These are phyloP conservation scores for Nitzschia sp. DNA, from an alignment of 108 stramenopile species.

Conservation along the genomic window DNA sequence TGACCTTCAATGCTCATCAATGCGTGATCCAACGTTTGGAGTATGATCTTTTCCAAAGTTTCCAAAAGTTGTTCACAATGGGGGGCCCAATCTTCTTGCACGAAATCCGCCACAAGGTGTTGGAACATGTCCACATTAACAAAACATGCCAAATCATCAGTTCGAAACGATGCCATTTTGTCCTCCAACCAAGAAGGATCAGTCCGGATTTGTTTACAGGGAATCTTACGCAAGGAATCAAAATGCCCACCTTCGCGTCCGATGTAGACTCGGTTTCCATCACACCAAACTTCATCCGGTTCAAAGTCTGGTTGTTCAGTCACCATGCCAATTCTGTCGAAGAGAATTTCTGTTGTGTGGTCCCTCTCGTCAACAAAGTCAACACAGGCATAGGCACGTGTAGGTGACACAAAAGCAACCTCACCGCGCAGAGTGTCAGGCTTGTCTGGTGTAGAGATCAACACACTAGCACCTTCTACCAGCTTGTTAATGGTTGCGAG, in stretches of 20 bases:
- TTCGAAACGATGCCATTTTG: constrained; percentile 53
- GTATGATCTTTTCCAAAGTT: constrained; percentile 17
- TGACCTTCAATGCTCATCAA: constrained; percentile 4
- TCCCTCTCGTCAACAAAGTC: constrained; percentile 40
- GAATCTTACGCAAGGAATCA: constrained; percentile 51
- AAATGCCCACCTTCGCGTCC: constrained; percentile 39
- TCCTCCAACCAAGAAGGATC: constrained; percentile 61
- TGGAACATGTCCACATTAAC: constrained; percentile 66
- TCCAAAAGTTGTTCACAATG: constrained; percentile 33
- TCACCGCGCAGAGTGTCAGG: constrained; percentile 40
- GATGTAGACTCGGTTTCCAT: constrained; percentile 50
- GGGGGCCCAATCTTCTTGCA: constrained; percentile 62
- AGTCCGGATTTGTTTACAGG: constrained; percentile 42
- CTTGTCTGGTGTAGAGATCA: constrained; percentile 22
- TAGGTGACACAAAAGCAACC: constrained; percentile 39
- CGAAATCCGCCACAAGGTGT: constrained; percentile 59
- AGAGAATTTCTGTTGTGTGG: constrained; percentile 38
- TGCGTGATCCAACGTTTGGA: constrained; percentile 4
- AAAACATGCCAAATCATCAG: constrained; percentile 69
- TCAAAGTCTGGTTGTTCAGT: constrained; percentile 32
- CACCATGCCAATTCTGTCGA: constrained; percentile 38
- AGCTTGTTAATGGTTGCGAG: constrained; percentile 35
- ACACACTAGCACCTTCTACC: constrained; percentile 43
- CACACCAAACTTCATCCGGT: constrained; percentile 49
- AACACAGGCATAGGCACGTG: constrained; percentile 38